phyloP scores from a whole-genome alignment of 2,329 filamentous ascomycete genomes.

The Catunica adiposa region DNA sequence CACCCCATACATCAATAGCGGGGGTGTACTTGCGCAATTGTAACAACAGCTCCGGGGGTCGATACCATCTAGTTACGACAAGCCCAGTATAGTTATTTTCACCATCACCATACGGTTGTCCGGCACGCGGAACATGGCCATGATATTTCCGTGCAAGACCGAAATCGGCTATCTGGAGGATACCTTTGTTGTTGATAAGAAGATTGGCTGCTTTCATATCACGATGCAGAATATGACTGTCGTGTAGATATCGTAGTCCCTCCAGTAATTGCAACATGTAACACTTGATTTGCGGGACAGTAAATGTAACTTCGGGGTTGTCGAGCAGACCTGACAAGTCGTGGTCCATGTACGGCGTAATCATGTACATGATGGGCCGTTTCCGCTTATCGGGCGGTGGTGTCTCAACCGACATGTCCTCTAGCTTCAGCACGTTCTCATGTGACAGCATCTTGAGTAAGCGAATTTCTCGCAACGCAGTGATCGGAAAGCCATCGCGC shows the following conservation, averaged over 20 bases:
- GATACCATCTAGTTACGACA: conserved; percentile 93
- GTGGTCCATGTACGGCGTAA: conserved; percentile 97
- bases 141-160: conserved; percentile 89
- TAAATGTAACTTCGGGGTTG: conserved; percentile 78
- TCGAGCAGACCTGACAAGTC: conserved; percentile 94
- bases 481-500: conserved; percentile 98
- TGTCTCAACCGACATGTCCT: conserved; percentile 90
- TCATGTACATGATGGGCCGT: conserved; percentile 90
- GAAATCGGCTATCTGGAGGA: conserved; percentile 94
- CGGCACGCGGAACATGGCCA: conserved; percentile 59
- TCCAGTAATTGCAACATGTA: conserved; percentile 90
- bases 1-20: conserved; percentile 95
- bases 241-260: conserved; percentile 78
- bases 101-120: conserved; percentile 68
- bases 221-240: conserved; percentile 75
- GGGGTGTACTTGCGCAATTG: conserved; percentile 86
- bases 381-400: conserved; percentile 53
- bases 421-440: conserved; percentile 67
- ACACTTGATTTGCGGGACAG: conserved; percentile 87
- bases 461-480: conserved; percentile 92
- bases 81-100: conserved; percentile 86
- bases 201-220: conserved; percentile 99
- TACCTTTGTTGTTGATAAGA: conserved; percentile 83
- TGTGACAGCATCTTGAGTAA: conserved; percentile 90
- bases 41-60: conserved; percentile 80